Conservation (phyloP, 2,329 filamentous ascomycete genomes). For the Xylogone sp. region DNA sequence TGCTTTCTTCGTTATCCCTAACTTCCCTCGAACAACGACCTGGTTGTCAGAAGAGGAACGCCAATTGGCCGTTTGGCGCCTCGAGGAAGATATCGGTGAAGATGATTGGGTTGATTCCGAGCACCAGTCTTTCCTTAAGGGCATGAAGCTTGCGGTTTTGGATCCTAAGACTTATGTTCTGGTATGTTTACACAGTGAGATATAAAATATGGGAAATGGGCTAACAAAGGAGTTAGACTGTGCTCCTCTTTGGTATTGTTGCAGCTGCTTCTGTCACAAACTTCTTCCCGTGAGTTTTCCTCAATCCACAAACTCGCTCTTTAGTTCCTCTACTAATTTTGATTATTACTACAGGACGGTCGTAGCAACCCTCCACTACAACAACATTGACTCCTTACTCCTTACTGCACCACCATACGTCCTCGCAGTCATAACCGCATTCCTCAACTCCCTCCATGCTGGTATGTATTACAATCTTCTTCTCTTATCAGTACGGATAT, state of each 20-base stretch:
- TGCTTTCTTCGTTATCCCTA: constrained; percentile 59
- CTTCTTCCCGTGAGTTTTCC: constrained; percentile 52
- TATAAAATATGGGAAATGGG: background rate
- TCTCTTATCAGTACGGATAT: background rate
- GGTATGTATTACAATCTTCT: constrained; percentile 7
- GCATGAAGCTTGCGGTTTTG: constrained; percentile 45
- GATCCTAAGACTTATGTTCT: constrained; percentile 46
- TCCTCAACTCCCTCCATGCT: constrained; percentile 65
- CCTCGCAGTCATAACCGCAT: constrained; percentile 56
- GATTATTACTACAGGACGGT: constrained; percentile 46
- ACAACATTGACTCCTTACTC: constrained; percentile 54
- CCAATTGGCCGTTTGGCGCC: constrained; percentile 53
- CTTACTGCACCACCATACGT: constrained; percentile 65
- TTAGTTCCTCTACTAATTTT: constrained; percentile 51
- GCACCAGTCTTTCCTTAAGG: constrained; percentile 51
- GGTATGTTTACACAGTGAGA: constrained; percentile 10
- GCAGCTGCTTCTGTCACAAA: constrained; percentile 58
- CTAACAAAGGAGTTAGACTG: constrained; percentile 36
- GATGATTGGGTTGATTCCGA: constrained; percentile 57
- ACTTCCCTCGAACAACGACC: constrained; percentile 58
- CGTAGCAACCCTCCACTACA: constrained; percentile 63
- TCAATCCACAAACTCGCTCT: constrained; percentile 18
- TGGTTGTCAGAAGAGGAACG: constrained; percentile 57
- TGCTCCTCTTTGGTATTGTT: constrained; percentile 55
- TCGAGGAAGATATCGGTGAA: constrained; percentile 62